Evolutionary conservation across 192 early-diverging fungal genomes (phyloP), one percentile per base, ranked within the genome.

Genomic region (Ambispora gerdemannii): DNA sequence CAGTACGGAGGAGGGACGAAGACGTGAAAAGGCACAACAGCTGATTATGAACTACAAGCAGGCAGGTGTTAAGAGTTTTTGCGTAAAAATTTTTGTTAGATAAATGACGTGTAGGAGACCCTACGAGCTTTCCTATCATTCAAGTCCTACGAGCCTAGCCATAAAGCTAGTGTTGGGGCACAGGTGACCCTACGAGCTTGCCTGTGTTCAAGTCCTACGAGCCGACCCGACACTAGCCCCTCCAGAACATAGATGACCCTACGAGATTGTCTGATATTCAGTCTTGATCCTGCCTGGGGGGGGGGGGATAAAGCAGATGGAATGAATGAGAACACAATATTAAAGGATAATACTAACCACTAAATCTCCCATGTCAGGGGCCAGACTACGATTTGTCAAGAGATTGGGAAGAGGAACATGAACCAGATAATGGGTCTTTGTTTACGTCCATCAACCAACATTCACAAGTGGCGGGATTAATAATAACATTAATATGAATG

Each of bases 221-320:
- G 62, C 36, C 62, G 36, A 63, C 62, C n/a, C n/a, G 34, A 63
- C 34, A 63, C 60, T 63, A 38, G 60, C 60, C 61, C 61, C n/a
- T 60, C 61, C 61, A 63, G 61, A 43, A 63, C 61, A 63, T 36
- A 63, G 61, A 43, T 63, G 61, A 63, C 61, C 61, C 61, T 43
- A 24, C 61, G 61, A 63, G 61, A 32, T 63, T 63, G 61, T 43
- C 61, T 63, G 61, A 43, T 34, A 28, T 61, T 24, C 2, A 15
- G 51, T 34, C n/a, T 34, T 3, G 59, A 61, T 34, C 58, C 32
- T 63, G 35, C 20, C 62, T 63, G 62, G 62, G 10, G 35, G 62
- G 35, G 43, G 34, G 35, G 25, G 43, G n/a, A 63, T 63, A n/a
- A n/a, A n/a, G n/a, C 20, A 47, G n/a, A 0, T 4, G 62, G 20